These are phyloP conservation scores for Aspergillus bombycis DNA, from an alignment of 2,329 filamentous ascomycete species.

Conservation along the genomic window DNA sequence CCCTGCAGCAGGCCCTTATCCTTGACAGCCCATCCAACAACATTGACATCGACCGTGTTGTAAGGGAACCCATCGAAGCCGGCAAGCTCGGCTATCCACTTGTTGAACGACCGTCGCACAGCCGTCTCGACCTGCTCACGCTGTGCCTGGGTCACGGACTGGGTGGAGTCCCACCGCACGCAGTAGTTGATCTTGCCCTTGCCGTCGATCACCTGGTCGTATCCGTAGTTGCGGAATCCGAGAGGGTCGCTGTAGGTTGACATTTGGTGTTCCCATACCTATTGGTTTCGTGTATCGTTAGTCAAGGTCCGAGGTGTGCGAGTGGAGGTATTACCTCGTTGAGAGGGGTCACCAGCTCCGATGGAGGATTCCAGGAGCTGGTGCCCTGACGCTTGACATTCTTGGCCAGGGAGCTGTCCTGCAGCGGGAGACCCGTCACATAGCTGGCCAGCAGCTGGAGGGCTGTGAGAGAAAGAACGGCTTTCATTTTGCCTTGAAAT, in stretches of 20 bases:
- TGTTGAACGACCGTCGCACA: constrained; percentile 16
- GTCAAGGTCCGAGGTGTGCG: too few species aligned
- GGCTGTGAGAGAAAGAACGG: constrained; percentile 16
- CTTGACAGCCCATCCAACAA: constrained; percentile 20
- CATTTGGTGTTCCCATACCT: constrained; percentile 22
- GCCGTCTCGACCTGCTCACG: constrained; percentile 16
- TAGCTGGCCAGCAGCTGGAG: constrained; percentile 25
- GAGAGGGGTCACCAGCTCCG: constrained; percentile 16
- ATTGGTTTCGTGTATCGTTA: background rate
- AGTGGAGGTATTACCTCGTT: constrained; percentile 9
- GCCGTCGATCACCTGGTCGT: constrained; percentile 19
- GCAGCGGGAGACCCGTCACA: constrained; percentile 12
- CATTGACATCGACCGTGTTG: constrained; percentile 16
- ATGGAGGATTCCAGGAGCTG: constrained; percentile 18
- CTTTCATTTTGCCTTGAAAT: constrained; percentile 10
- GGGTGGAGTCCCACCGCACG: constrained; percentile 20
- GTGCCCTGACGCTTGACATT: constrained; percentile 12
- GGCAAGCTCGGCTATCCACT: constrained; percentile 18
- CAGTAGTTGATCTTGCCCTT: constrained; percentile 22
- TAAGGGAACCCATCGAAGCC: constrained; percentile 22
- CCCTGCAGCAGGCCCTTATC: constrained; percentile 15
- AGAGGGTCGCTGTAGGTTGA: constrained; percentile 17
- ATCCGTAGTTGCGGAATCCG: constrained; percentile 22
- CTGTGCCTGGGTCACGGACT: constrained; percentile 13
- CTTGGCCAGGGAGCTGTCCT: constrained; percentile 4